phyloP scores from a whole-genome alignment of 495 filamentous ascomycete genomes.

The Chlorociboria aeruginascens region DNA sequence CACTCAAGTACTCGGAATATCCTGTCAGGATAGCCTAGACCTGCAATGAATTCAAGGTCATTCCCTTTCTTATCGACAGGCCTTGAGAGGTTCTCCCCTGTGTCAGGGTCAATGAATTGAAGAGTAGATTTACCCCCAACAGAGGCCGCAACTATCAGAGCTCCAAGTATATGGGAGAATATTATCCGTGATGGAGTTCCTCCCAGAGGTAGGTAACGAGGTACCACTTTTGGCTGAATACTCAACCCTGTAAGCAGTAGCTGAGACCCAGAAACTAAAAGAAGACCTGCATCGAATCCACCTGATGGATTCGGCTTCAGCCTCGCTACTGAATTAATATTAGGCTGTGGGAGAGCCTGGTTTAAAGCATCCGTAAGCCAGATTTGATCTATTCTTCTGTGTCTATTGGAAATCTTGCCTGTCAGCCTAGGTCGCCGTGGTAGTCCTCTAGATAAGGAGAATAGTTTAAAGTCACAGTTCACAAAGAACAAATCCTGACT shows the following conservation, averaged over 20 bases:
- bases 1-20: constrained; percentile 33
- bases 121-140: constrained; percentile 25
- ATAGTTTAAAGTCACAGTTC: constrained; percentile 16
- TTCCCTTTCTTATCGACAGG: constrained; percentile 24
- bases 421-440: background rate
- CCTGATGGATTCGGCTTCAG: constrained; percentile 2
- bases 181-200: constrained; percentile 41
- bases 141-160: constrained; percentile 39
- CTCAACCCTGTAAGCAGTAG: constrained; percentile 40
- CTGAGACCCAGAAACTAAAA: constrained; percentile 23
- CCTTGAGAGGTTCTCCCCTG: constrained; percentile 31
- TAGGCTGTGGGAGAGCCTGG: constrained; percentile 10
- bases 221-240: constrained; percentile 32
- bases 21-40: constrained; percentile 28
- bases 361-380: constrained; percentile 16
- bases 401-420: background rate
- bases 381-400: constrained; percentile 9
- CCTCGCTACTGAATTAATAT: constrained; percentile 7
- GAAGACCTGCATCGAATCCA: constrained; percentile 3
- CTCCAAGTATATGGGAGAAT: constrained; percentile 36
- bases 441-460: background rate
- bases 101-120: constrained; percentile 36
- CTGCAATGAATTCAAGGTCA: constrained; percentile 24
- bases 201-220: constrained; percentile 33
- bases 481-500: constrained; percentile 9